Evolutionary conservation across 768 basidiomycete species (phyloP), one percentile per base, ranked within the genome.

Genomic region (Trametes maxima): DNA sequence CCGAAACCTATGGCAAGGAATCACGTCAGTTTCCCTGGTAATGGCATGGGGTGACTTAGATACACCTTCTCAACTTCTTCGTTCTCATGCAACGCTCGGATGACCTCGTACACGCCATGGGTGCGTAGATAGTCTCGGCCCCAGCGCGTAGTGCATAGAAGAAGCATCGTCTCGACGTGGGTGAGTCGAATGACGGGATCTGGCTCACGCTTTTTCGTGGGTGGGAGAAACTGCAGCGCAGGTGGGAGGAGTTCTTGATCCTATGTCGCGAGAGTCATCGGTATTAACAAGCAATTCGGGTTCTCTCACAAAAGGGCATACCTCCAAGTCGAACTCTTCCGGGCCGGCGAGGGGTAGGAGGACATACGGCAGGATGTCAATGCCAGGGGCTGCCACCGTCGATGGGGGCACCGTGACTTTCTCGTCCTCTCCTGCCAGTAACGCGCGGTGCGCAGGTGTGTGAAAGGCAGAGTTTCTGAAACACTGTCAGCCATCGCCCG

Each of bases 311-410:
- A 5, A 25, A 16, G 4, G 14, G 35, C 79, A 54, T 66, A 92
- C 93, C 63, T 98, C 95, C 1, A 96, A 79, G 58, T 97, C 95
- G 61, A 92, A 88, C 74, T 98, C 97, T 74, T 98, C 97, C 1
- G 94, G 90, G 6, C 96, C 95, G 43, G 96, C 94, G 2, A 99
- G 79, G 0, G 97, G 96, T 0, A 95, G 82, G 3, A 99, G 80
- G 12, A 99, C 79, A 69, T 87, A 90, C 0, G 93, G 89, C 11
- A 98, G 80, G 2, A 89, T 84, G 73, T 94, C 89, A 37, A 98
- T 85, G 5, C 95, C 94, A 2, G 91, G 85, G 3, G 88, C 85
- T 3, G 73, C 73, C 14, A 69, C 67, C n/a, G 75, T 76, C 17
- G 87, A 86, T 1, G 89, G 85, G 3, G 84, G 81, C 5, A 89